Percentiles rank a stretch among this genome's conserved stretches.
These are phyloP conservation scores for Didymella segeticola DNA, from an alignment of 2,329 filamentous ascomycete genomes.

Conservation along the genomic window DNA sequence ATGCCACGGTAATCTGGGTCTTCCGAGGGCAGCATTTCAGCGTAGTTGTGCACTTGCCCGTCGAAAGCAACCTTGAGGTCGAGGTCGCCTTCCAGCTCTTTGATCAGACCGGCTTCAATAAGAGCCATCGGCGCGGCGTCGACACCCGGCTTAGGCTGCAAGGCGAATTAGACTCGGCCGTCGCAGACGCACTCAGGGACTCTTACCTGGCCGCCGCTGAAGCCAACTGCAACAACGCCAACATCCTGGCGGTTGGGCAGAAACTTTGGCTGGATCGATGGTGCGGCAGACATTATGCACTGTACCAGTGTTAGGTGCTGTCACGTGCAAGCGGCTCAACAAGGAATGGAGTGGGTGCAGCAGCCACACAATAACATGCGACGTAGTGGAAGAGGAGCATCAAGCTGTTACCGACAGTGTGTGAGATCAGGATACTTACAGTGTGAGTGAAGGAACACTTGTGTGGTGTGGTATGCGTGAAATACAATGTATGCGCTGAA, in stretches of 20 bases:
- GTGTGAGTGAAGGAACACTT: not conserved
- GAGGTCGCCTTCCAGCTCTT: constrained; percentile 82
- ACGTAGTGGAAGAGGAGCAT: no score
- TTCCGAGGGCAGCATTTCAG: constrained; percentile 70
- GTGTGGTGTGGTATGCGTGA: not conserved
- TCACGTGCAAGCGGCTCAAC: constrained; percentile 8
- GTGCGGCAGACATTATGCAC: constrained; percentile 59
- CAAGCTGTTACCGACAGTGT: not conserved
- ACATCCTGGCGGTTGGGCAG: constrained; percentile 80
- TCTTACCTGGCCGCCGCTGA: constrained; percentile 91
- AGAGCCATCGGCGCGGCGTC: constrained; percentile 89
- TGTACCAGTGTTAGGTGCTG: not conserved
- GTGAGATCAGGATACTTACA: not conserved
- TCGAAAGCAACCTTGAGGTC: constrained; percentile 90
- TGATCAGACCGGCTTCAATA: constrained; percentile 85
- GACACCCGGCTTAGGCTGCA: constrained; percentile 85
- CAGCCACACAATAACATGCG: not conserved
- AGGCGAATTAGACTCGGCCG: constrained; percentile 11
- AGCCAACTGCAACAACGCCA: constrained; percentile 92
- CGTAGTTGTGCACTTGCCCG: constrained; percentile 80
- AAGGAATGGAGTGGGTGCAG: not conserved
- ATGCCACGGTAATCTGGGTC: constrained; percentile 88
- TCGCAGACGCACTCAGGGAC: not conserved
- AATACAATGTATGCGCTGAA: constrained; percentile 6
- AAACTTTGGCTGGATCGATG: constrained; percentile 73